These are phyloP conservation scores for Macadamia integrifolia DNA, from an alignment of 164 flowering plant species.

Conservation along the genomic window DNA sequence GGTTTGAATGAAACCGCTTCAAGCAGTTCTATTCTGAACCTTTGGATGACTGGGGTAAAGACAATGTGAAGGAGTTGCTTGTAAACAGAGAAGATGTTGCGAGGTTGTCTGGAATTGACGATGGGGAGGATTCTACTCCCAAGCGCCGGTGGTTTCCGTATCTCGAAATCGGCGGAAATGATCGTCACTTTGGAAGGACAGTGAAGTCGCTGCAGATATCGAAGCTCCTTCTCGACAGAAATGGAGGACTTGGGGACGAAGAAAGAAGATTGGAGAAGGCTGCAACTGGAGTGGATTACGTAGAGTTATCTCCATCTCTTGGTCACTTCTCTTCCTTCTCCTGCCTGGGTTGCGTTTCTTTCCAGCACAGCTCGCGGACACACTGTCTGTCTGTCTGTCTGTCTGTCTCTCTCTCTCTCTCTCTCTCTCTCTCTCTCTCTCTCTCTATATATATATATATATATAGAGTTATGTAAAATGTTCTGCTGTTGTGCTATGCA, in stretches of 20 bases:
- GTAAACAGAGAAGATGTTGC: constrained; percentile 31
- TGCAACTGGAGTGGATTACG: constrained; percentile 7
- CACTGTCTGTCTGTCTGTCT: too few species aligned
- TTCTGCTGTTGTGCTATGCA: not conserved
- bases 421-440: too few species aligned
- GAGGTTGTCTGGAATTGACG: constrained; percentile 16
- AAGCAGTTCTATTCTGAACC: not conserved
- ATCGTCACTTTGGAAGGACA: too few species aligned
- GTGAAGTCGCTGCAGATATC: too few species aligned
- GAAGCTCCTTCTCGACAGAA: too few species aligned
- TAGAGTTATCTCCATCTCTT: not conserved
- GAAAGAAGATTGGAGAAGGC: constrained; percentile 2
- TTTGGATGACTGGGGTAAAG: constrained; percentile 17
- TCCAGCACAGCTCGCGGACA: too few species aligned
- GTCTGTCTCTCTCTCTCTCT: too few species aligned
- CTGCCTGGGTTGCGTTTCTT: too few species aligned
- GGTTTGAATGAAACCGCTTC: not conserved
- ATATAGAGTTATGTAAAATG: not conserved
- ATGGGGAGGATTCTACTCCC: not conserved
- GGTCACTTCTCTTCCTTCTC: too few species aligned
- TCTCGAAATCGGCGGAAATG: constrained; percentile 7
- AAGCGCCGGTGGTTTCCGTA: constrained; percentile 75
- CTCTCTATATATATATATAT: too few species aligned
- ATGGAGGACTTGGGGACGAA: not conserved
- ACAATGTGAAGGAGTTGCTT: constrained; percentile 51